phyloP scores from a whole-genome alignment of 202 grass and related monocot species.

The Bolboschoenoplectus hybrid region DNA sequence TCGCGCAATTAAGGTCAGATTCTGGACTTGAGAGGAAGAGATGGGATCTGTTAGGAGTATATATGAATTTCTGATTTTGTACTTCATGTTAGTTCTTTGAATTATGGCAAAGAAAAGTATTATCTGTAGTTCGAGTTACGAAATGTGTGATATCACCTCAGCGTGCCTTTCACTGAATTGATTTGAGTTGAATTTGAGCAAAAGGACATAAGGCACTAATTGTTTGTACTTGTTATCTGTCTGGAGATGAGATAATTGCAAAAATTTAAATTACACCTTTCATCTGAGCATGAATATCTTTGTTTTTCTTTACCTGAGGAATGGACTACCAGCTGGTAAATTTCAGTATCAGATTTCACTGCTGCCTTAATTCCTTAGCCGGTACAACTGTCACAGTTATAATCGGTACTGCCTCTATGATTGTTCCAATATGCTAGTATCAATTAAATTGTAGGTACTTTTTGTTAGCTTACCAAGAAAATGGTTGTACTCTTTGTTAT shows the following conservation, averaged over 20 bases:
- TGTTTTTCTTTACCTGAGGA: background rate
- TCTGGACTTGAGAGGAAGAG: background rate
- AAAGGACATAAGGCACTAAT: background rate
- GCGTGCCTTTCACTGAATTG: background rate
- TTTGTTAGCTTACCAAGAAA: background rate
- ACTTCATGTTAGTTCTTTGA: background rate
- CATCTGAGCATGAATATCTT: background rate
- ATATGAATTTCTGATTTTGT: background rate
- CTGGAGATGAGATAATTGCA: background rate
- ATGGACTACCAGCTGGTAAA: background rate
- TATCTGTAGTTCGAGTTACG: background rate
- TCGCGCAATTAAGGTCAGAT: constrained; percentile 21
- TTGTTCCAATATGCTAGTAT: background rate
- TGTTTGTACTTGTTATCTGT: background rate
- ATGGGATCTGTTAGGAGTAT: background rate
- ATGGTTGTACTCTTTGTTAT: background rate
- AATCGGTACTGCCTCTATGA: background rate
- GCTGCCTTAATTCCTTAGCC: background rate
- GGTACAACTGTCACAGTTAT: background rate
- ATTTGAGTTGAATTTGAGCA: background rate
- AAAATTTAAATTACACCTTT: background rate
- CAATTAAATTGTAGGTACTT: background rate
- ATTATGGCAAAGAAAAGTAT: background rate
- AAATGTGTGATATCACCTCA: background rate
- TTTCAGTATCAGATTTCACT: background rate